A percentile compares a stretch with the other conserved stretches of the same genome.
phyloP scores from a whole-genome alignment of 2,329 filamentous ascomycete genomes.

The Sodiomyces alkalinus region DNA sequence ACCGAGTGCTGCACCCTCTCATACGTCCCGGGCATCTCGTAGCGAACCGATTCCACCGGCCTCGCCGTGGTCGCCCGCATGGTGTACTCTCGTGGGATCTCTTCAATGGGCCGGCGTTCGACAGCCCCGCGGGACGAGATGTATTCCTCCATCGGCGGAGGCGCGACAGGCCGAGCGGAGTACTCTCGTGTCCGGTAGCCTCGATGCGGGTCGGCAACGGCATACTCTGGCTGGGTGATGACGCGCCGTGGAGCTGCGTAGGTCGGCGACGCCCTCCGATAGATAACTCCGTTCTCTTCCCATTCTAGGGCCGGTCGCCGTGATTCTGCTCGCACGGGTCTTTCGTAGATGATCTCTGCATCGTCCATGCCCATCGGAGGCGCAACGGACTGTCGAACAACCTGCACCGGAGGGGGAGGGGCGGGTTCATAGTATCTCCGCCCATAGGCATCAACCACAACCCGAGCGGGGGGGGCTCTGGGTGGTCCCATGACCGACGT shows the following conservation, averaged over 20 bases:
- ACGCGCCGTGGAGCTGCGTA: conserved; percentile 36
- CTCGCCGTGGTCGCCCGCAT: conserved; percentile 42
- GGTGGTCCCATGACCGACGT: conserved; percentile 34
- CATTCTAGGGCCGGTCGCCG: conserved; percentile 31
- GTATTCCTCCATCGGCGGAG: conserved; percentile 26
- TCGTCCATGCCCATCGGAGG: conserved; percentile 30
- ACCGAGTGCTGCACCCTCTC: conserved; percentile 26
- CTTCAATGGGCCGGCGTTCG: conserved; percentile 28
- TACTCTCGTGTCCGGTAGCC: conserved; percentile 43
- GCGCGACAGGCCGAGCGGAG: conserved; percentile 30
- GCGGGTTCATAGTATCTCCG: conserved; percentile 56
- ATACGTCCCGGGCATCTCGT: conserved; percentile 25
- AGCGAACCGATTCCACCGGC: conserved; percentile 30
- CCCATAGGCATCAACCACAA: conserved; percentile 71
- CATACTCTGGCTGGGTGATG: conserved; percentile 47
- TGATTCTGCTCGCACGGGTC: conserved; percentile 36
- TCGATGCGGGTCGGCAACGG: conserved; percentile 32
- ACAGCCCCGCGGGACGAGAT: conserved; percentile 18
- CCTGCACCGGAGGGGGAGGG: conserved; percentile 15
- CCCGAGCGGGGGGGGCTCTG: conserved; percentile 42
- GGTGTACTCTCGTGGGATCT: conserved; percentile 35
- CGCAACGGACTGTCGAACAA: conserved; percentile 37
- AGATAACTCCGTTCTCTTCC: conserved; percentile 34
- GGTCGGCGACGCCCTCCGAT: conserved; percentile 34
- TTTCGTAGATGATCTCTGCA: conserved; percentile 50